Percentiles rank a stretch among this genome's conserved stretches.
These are phyloP conservation scores for Candida montana DNA, from an alignment of 805 yeast genomes.

Conservation along the genomic window DNA sequence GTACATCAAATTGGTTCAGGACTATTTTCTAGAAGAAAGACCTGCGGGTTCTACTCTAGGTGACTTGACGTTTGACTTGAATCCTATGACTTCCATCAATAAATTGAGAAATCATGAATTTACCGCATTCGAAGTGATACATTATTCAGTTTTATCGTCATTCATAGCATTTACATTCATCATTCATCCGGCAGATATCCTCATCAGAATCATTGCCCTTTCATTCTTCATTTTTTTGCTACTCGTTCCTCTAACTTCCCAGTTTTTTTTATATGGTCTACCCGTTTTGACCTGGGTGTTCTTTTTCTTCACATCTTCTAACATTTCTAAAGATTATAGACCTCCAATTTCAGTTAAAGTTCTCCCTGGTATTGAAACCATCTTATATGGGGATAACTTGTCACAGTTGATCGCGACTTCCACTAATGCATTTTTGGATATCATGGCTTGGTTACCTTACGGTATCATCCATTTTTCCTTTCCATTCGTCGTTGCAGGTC, in stretches of 20 bases:
- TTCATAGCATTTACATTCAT: conserved; percentile 55
- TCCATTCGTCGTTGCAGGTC: conserved; percentile 78
- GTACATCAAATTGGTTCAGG: conserved; percentile 18
- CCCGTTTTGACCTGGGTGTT: conserved; percentile 87
- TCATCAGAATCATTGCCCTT: conserved; percentile 29
- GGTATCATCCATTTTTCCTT: conserved; percentile 87
- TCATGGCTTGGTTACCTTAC: conserved; percentile 94
- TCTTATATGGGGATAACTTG: conserved; percentile 85
- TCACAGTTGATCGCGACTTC: conserved; percentile 76
- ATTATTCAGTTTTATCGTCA: conserved; percentile 44
- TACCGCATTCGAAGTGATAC: conserved; percentile 43
- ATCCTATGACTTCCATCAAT: conserved; percentile 36
- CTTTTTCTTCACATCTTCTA: conserved; percentile 70
- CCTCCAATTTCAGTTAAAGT: conserved; percentile 89
- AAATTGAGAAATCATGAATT: conserved; percentile 39
- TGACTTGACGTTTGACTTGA: conserved; percentile 45
- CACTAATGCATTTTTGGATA: conserved; percentile 59
- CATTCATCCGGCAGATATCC: conserved; percentile 49
- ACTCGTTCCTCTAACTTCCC: conserved; percentile 72
- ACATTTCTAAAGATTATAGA: conserved; percentile 66
- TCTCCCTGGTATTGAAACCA: conserved; percentile 87
- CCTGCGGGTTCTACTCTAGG: conserved; percentile 44
- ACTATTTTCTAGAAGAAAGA: conserved; percentile 50
- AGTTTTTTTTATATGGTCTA: conserved; percentile 75
- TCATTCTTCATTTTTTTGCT: conserved; percentile 40